Percentiles rank a stretch among this genome's conserved stretches.
These are phyloP conservation scores for Cystobasidium pallidum DNA, from an alignment of 1,284 basidiomycete species.

Conservation along the genomic window DNA sequence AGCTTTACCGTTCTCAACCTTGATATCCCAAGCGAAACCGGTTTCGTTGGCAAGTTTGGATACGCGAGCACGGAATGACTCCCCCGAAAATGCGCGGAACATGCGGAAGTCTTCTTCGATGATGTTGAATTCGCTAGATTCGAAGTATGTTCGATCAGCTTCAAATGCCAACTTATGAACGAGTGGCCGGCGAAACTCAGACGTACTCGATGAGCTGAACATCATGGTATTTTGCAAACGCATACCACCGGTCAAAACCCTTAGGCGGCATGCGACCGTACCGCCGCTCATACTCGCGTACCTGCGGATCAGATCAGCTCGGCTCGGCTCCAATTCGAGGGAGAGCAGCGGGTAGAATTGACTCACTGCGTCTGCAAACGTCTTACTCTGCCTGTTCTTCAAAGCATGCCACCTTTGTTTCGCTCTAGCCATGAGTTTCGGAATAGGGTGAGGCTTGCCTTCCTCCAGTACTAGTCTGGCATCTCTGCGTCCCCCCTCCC, in stretches of 20 bases:
- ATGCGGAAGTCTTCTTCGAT: conserved; percentile 52
- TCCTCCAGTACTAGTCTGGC: conserved; percentile 56
- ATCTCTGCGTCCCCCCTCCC: conserved; percentile 64
- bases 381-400: conserved; percentile 71
- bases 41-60: conserved; percentile 38
- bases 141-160: no score
- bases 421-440: conserved; percentile 73
- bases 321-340: background rate
- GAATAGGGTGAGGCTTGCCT: conserved; percentile 51
- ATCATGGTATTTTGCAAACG: conserved; percentile 54
- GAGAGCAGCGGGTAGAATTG: background rate
- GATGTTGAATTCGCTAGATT: conserved; percentile 52
- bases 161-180: no score
- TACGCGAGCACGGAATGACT: conserved; percentile 47
- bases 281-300: conserved; percentile 57
- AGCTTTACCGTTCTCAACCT: conserved; percentile 46
- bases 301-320: conserved; percentile 32
- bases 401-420: conserved; percentile 67
- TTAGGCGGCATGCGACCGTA: conserved; percentile 58
- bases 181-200: no score
- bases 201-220: conserved; percentile 57
- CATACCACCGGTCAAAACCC: conserved; percentile 59
- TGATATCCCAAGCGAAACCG: conserved; percentile 51
- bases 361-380: conserved; percentile 62
- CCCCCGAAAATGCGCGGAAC: conserved; percentile 52